These are phyloP conservation scores for Purpureocillium lavendulum DNA, from an alignment of 2,329 filamentous ascomycete species.

Conservation along the genomic window DNA sequence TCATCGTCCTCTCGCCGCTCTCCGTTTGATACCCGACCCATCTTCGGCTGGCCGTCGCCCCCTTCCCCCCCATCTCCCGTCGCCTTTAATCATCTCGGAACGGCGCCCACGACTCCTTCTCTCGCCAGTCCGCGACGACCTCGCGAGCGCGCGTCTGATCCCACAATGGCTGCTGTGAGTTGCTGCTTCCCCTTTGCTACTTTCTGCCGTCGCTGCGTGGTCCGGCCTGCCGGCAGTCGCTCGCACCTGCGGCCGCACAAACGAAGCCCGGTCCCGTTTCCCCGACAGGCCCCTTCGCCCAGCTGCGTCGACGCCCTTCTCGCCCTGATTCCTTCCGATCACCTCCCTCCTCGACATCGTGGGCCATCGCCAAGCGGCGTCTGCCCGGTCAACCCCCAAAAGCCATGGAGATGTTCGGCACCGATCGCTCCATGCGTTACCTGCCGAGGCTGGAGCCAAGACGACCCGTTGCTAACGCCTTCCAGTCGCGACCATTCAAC, in stretches of 20 bases:
- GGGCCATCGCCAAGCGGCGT: background rate
- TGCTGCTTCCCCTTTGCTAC: conserved; percentile 8
- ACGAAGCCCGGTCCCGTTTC: too few relatives aligned
- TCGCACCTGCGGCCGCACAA: background rate
- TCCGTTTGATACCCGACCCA: conserved; percentile 23
- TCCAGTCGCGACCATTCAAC: conserved; percentile 36
- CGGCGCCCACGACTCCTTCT: conserved; percentile 3
- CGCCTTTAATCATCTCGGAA: too few relatives aligned
- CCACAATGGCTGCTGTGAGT: conserved; percentile 38
- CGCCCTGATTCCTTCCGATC: too few relatives aligned
- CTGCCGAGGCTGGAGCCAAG: background rate
- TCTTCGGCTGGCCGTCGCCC: conserved; percentile 11
- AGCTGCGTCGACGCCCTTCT: too few relatives aligned
- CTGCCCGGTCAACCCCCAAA: background rate
- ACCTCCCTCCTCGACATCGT: too few relatives aligned
- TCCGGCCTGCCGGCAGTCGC: conserved; percentile 3
- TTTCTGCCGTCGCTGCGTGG: background rate
- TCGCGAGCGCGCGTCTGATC: conserved; percentile 17
- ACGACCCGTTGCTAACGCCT: conserved; percentile 13
- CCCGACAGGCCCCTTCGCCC: too few relatives aligned
- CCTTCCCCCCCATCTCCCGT: background rate
- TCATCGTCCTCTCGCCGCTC: conserved; percentile 14
- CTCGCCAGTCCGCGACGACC: background rate
- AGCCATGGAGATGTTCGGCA: too few relatives aligned
- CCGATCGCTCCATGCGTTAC: too few relatives aligned